phyloP scores from a whole-genome alignment of 2,329 filamentous ascomycete genomes.

The Lachnellula willkommii region DNA sequence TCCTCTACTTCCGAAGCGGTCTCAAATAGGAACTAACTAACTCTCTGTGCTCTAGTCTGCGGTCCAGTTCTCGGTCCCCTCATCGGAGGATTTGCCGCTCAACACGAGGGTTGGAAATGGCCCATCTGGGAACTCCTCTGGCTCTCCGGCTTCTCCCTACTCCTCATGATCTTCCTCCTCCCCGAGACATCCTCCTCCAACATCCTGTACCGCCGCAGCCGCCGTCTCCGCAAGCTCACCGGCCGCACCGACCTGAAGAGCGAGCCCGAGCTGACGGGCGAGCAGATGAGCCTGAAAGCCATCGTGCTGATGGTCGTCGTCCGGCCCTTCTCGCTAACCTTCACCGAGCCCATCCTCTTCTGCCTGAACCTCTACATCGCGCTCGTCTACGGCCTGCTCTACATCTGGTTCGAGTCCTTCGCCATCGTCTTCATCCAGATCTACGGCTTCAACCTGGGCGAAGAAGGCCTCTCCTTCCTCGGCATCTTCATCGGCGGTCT shows the following conservation, averaged over 20 bases:
- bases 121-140: constrained; percentile 53
- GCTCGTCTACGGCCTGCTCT: constrained; percentile 57
- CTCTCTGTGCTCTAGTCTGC: constrained; percentile 1
- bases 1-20: too few relatives aligned
- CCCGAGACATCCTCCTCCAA: constrained; percentile 57
- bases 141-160: constrained; percentile 50
- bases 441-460: constrained; percentile 54
- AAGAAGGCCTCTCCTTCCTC: constrained; percentile 55
- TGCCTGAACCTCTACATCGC: constrained; percentile 57
- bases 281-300: constrained; percentile 42
- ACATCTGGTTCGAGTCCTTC: constrained; percentile 61
- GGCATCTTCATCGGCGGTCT: constrained; percentile 48
- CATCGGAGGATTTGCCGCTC: constrained; percentile 53
- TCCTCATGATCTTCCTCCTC: constrained; percentile 54
- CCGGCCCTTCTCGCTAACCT: constrained; percentile 52
- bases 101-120: constrained; percentile 56
- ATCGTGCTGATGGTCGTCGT: constrained; percentile 51
- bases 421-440: constrained; percentile 51
- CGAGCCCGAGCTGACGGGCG: constrained; percentile 57
- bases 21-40: too few relatives aligned
- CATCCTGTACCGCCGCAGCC: constrained; percentile 55
- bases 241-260: constrained; percentile 49
- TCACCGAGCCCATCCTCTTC: constrained; percentile 57
- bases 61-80: constrained; percentile 56
- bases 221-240: constrained; percentile 53